Percentiles rank a stretch among this genome's conserved stretches.
These are phyloP conservation scores for Berberis vulgaris DNA, from an alignment of 164 flowering plant genomes.

Conservation along the genomic window DNA sequence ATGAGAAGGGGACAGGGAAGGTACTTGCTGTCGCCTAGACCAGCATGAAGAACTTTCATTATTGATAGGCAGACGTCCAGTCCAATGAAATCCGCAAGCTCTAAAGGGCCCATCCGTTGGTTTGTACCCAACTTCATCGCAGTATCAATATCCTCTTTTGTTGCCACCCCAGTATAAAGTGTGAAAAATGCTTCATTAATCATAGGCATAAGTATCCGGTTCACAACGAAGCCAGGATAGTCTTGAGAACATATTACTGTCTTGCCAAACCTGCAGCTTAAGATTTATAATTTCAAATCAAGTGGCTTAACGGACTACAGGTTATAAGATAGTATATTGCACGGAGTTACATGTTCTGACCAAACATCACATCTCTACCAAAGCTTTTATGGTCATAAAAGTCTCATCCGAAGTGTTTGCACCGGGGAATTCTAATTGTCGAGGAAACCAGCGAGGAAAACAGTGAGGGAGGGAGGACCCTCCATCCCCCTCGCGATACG, in stretches of 20 bases:
- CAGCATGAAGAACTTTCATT: constrained; percentile 80
- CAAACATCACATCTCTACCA: constrained; percentile 64
- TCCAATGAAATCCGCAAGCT: constrained; percentile 95
- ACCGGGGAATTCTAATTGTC: no score
- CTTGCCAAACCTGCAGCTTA: constrained; percentile 68
- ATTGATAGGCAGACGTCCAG: constrained; percentile 82
- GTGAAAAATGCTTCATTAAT: constrained; percentile 87
- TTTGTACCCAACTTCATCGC: constrained; percentile 97
- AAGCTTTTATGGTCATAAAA: constrained; percentile 43
- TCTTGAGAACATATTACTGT: constrained; percentile 79
- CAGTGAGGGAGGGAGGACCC: no score
- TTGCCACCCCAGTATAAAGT: constrained; percentile 85
- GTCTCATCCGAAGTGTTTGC: constrained; percentile 83
- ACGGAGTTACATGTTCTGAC: neutral
- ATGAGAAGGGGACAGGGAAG: constrained; percentile 90
- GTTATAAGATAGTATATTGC: neutral
- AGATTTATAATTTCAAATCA: neutral
- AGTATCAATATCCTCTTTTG: constrained; percentile 84
- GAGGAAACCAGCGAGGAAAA: no score
- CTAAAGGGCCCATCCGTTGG: constrained; percentile 97
- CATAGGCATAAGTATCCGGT: constrained; percentile 94
- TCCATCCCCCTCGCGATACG: no score
- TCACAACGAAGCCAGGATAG: constrained; percentile 81
- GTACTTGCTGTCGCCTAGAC: constrained; percentile 76
- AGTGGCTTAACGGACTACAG: neutral